Conservation (phyloP, 2,329 filamentous ascomycete genomes). For the Ophiosphaerella korrae region DNA sequence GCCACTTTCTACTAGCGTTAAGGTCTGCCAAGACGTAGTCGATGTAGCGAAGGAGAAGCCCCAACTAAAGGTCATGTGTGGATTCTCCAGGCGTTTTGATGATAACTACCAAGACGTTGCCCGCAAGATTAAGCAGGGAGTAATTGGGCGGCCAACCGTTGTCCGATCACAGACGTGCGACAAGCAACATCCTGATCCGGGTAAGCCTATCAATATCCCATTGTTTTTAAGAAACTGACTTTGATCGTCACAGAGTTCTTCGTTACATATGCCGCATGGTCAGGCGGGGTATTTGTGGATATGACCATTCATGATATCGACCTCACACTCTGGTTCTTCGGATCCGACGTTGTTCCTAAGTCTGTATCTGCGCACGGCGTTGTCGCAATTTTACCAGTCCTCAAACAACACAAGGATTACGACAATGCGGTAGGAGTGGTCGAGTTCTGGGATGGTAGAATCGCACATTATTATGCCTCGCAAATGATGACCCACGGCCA, state of each 20-base stretch:
- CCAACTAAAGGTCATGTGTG: conserved; percentile 51
- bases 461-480: conserved; percentile 53
- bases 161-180: conserved; percentile 53
- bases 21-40: conserved; percentile 38
- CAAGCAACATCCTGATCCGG: conserved; percentile 33
- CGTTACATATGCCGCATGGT: conserved; percentile 48
- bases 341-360: conserved; percentile 44
- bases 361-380: conserved; percentile 45
- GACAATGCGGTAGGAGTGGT: conserved; percentile 54
- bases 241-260: conserved; percentile 46
- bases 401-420: conserved; percentile 47
- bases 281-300: conserved; percentile 54
- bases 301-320: conserved; percentile 54
- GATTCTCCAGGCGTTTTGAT: conserved; percentile 54
- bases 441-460: conserved; percentile 52
- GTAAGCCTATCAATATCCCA: neutral
- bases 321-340: conserved; percentile 50
- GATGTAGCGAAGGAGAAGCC: conserved; percentile 43
- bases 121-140: conserved; percentile 42
- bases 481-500: conserved; percentile 52
- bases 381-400: conserved; percentile 44
- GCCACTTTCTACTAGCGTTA: conserved; percentile 43
- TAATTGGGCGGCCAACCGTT: conserved; percentile 49
- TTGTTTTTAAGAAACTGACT: neutral
- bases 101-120: conserved; percentile 49